Base-by-base conservation (phyloP, 306 rosid genomes). In the Cyclanthera cordifolia region DNA sequence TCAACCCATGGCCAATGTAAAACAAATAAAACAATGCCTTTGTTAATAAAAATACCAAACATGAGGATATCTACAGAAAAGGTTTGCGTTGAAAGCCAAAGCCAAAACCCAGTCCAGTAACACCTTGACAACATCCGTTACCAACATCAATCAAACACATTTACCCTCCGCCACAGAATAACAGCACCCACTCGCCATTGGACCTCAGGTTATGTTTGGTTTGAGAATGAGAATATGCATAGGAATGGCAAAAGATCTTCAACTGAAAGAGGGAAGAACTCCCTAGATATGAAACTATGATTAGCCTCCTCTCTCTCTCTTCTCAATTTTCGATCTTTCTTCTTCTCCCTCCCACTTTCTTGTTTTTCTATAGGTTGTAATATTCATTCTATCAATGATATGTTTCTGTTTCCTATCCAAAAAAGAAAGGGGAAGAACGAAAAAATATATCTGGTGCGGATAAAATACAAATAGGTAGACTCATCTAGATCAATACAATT, bases 211-310 rank as follows among this genome's bases (percentile, higher is more conserved):
- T 30, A 57, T 28, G 7, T 6, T 28, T 57, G 41, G 64, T 57
- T 28, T 57, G 65, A 43, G 45, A 57, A 57, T 57, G 65, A 57
- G 65, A 57, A 57, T 57, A 56, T 21, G 45, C 21, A 57, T 15
- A 30, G 14, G 43, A 27, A 28, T 27, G 32, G 43, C 23, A 20
- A 15, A 28, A 57, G 64, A 28, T 28, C 32, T 15, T 28, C 43
- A 27, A 57, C 19, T 28, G 19, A 57, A 57, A 57, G 43, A 57
- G 23, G 64, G 13, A 34, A 5, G 9, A 34, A 34, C 1, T 5
- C 5, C 41, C 7, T 5, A 34, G 5, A 34, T 5, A 34, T 28
- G 4, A n/a, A n/a, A n/a, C n/a, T n/a, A n/a, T n/a, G n/a, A n/a
- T n/a, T n/a, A n/a, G n/a, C n/a, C n/a, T n/a, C n/a, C n/a, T n/a